phyloP scores from a whole-genome alignment of 495 filamentous ascomycete genomes.

The Penicillium mononematosum region DNA sequence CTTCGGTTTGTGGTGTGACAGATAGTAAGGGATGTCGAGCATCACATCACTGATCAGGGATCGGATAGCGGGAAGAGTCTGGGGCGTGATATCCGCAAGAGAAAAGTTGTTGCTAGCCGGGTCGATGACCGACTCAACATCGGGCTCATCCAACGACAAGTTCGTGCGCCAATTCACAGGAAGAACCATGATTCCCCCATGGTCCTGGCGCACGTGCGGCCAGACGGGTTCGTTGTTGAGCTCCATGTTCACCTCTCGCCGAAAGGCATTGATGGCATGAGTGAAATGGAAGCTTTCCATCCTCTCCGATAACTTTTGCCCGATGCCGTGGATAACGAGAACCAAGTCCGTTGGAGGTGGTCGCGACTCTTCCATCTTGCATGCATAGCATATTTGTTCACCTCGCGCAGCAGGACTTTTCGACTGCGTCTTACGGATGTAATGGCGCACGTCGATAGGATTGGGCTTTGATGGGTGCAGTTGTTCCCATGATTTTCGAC shows the following conservation, averaged over 20 bases:
- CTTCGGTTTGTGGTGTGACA: conserved; percentile 91
- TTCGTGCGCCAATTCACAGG: conserved; percentile 88
- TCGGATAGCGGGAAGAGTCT: conserved; percentile 84
- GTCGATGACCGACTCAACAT: conserved; percentile 47
- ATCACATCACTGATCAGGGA: conserved; percentile 94
- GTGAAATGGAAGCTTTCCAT: conserved; percentile 98
- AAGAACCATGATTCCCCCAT: conserved; percentile 71
- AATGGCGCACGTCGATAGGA: conserved; percentile 47
- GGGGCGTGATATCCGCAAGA: conserved; percentile 86
- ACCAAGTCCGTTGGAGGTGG: conserved; percentile 82
- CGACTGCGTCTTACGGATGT: conserved; percentile 42
- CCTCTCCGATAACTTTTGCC: conserved; percentile 92
- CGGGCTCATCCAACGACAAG: conserved; percentile 77
- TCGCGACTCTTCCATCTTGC: conserved; percentile 59
- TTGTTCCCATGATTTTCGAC: conserved; percentile 70
- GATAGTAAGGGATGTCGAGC: conserved; percentile 95
- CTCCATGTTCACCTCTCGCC: conserved; percentile 84
- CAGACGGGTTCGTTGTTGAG: conserved; percentile 71
- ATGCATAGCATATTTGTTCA: conserved; percentile 48
- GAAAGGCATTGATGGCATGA: conserved; percentile 86
- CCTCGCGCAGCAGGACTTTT: conserved; percentile 27
- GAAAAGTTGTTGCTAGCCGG: conserved; percentile 63
- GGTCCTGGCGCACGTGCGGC: conserved; percentile 66
- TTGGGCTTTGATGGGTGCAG: conserved; percentile 63
- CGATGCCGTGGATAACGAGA: conserved; percentile 91